Percentiles rank a stretch among this genome's conserved stretches.
phyloP scores from a whole-genome alignment of 805 yeast species.

The Spathaspora arborariae region DNA sequence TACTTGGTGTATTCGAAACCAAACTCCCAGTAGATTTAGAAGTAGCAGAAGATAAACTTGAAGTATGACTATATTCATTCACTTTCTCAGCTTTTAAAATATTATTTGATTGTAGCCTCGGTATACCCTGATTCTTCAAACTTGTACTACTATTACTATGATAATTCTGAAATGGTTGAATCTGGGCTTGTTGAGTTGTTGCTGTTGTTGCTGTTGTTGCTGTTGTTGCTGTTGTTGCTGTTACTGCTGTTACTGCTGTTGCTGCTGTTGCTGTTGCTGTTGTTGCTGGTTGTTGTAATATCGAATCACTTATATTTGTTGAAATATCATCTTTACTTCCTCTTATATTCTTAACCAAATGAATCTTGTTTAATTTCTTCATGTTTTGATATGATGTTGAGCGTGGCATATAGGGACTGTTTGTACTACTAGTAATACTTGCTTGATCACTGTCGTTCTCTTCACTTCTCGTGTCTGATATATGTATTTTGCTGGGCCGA shows the following conservation, averaged over 20 bases:
- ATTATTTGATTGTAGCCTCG: constrained; percentile 6
- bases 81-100: not conserved
- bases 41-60: not conserved
- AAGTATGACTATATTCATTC: not conserved
- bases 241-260: not conserved
- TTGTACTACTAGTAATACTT: not conserved
- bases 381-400: constrained; percentile 8
- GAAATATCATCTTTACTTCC: constrained; percentile 11
- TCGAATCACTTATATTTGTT: constrained; percentile 11
- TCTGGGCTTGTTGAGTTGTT: not conserved
- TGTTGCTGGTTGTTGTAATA: not conserved
- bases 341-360: constrained; percentile 12
- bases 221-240: not conserved
- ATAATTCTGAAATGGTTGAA: not conserved
- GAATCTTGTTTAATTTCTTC: constrained; percentile 5
- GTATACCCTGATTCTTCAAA: not conserved
- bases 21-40: not conserved
- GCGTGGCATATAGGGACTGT: constrained; percentile 1
- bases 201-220: not conserved
- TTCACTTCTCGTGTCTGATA: no score
- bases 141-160: constrained; percentile 4
- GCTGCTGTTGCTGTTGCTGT: not conserved
- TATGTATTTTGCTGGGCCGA: constrained; percentile 29
- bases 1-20: not conserved
- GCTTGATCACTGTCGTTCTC: not conserved